phyloP scores from a whole-genome alignment of 306 rosid genomes.

The Mimosa pudica region DNA sequence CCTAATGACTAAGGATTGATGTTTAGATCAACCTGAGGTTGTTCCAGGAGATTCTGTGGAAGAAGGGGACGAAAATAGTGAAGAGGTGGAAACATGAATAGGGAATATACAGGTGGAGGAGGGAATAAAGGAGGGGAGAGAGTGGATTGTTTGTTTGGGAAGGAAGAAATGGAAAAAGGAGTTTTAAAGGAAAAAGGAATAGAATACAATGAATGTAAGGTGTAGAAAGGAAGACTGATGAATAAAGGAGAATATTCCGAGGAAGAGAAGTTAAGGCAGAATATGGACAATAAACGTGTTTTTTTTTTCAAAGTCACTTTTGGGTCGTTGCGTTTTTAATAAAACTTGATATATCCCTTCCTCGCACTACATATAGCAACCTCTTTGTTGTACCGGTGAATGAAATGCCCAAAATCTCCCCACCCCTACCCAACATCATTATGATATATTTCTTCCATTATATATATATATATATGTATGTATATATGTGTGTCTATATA shows the following conservation, averaged over 20 bases:
- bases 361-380: not conserved
- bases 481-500: too few relatives aligned
- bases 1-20: constrained; percentile 6
- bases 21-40: constrained; percentile 28
- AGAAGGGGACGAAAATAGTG: not conserved
- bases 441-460: too few relatives aligned
- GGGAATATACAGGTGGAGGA: not conserved
- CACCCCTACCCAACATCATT: too few relatives aligned
- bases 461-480: too few relatives aligned
- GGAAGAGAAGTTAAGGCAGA: constrained; percentile 3
- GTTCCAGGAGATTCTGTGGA: constrained; percentile 17
- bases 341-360: constrained; percentile 15
- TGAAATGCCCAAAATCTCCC: not conserved
- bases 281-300: not conserved
- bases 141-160: not conserved
- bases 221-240: constrained; percentile 32
- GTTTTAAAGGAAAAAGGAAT: not conserved
- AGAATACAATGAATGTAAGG: constrained; percentile 23
- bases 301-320: constrained; percentile 43
- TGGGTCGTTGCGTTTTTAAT: constrained; percentile 76
- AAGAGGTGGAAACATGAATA: constrained; percentile 4
- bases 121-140: constrained; percentile 10
- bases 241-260: constrained; percentile 61
- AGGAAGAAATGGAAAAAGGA: not conserved
- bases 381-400: not conserved